These are phyloP conservation scores for Haberlea rhodopensis DNA, from an alignment of 257 asterid genomes.

Conservation along the genomic window DNA sequence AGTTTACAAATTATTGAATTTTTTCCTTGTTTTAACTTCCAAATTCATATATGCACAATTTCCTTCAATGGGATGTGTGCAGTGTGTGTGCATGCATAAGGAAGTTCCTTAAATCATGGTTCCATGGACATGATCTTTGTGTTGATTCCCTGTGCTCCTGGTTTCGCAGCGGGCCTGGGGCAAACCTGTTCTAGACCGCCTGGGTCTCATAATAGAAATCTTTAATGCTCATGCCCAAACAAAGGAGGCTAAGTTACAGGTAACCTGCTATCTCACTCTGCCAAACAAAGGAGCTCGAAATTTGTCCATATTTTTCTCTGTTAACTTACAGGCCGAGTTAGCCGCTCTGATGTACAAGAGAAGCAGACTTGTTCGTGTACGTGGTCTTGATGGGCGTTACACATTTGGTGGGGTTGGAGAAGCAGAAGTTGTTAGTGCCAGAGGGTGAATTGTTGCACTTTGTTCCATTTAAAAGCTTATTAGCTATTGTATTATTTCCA, in stretches of 20 bases:
- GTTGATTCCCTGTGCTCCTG: conserved; percentile 20
- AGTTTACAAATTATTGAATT: conserved; percentile 30
- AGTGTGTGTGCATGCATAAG: not conserved
- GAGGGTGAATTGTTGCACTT: conserved; percentile 62
- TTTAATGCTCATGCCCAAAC: conserved; percentile 99
- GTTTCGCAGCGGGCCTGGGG: conserved; percentile 65
- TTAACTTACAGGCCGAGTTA: conserved; percentile 71
- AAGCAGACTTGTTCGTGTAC: conserved; percentile 91
- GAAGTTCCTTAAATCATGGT: not conserved
- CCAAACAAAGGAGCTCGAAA: conserved; percentile 2
- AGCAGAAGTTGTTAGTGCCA: conserved; percentile 95
- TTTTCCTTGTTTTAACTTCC: conserved; percentile 13
- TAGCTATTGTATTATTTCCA: conserved; percentile 5
- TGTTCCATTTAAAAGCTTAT: conserved; percentile 15
- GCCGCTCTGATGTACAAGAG: conserved; percentile 95
- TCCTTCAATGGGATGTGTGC: not conserved
- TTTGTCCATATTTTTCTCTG: not conserved
- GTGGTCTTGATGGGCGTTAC: conserved; percentile 73
- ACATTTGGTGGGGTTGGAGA: conserved; percentile 84
- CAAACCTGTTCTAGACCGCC: conserved; percentile 90
- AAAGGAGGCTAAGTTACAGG: conserved; percentile 96
- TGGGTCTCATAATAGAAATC: conserved; percentile 89
- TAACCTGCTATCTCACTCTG: conserved; percentile 27
- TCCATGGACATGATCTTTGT: conserved; percentile 5
- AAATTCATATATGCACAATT: not conserved